Evolutionary conservation across 805 yeast species (phyloP).

Genomic region (Metschnikowia cerradonensis): DNA sequence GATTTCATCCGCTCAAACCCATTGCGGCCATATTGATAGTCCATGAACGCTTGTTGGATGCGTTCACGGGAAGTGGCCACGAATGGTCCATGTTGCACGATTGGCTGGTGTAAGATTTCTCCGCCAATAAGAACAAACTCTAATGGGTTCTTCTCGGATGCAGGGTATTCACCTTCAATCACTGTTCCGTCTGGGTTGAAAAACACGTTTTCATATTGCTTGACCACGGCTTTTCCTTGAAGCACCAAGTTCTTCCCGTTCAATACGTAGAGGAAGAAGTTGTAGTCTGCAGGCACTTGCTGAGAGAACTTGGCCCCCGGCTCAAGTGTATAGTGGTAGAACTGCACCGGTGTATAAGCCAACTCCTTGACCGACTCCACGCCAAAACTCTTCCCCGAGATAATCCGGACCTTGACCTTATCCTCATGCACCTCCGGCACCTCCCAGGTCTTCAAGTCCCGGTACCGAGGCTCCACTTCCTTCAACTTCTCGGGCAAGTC

Average conservation of each 20-base stretch:
- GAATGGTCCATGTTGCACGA: slow-evolving; percentile 89
- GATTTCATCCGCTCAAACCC: slow-evolving; percentile 66
- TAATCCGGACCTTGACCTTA: slow-evolving; percentile 62
- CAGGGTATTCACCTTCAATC: slow-evolving; percentile 45
- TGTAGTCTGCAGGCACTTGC: slow-evolving; percentile 54
- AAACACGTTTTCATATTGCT: slow-evolving; percentile 51
- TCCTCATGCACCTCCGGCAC: slow-evolving; percentile 67
- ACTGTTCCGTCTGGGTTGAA: slow-evolving; percentile 68
- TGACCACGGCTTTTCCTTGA: slow-evolving; percentile 27
- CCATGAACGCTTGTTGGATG: slow-evolving; percentile 65
- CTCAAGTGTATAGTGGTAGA: slow-evolving; percentile 57
- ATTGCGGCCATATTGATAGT: slow-evolving; percentile 63
- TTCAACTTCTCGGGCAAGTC: slow-evolving; percentile 18
- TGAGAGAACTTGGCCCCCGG: slow-evolving; percentile 67
- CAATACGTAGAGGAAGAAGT: slow-evolving; percentile 65
- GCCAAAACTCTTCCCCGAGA: slow-evolving; percentile 74
- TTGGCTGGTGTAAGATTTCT: slow-evolving; percentile 63
- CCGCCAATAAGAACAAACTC: slow-evolving; percentile 79
- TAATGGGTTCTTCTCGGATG: slow-evolving; percentile 35
- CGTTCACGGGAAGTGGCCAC: slow-evolving; percentile 69
- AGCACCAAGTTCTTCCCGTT: slow-evolving; percentile 53
- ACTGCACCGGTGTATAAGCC: slow-evolving; percentile 79
- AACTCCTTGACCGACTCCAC: slow-evolving; percentile 68
- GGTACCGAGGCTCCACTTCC: slow-evolving; percentile 61
- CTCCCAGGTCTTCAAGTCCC: slow-evolving; percentile 67